phyloP scores from a whole-genome alignment of 2,329 filamentous ascomycete genomes.

The Cladosporium velox region DNA sequence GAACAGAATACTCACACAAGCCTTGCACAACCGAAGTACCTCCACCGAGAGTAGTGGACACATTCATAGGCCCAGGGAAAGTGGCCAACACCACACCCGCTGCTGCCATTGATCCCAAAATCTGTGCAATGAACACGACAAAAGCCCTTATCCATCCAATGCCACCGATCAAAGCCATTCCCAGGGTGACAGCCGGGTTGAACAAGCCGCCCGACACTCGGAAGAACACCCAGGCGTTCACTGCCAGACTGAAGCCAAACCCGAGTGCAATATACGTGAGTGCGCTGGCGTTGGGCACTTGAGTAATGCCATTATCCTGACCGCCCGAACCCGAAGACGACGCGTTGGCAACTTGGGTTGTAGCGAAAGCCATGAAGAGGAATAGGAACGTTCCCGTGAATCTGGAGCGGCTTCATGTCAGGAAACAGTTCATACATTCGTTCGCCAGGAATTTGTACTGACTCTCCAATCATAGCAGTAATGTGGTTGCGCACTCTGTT shows the following conservation, averaged over 20 bases:
- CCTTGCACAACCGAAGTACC: slow-evolving; percentile 48
- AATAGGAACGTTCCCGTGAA: slow-evolving; percentile 51
- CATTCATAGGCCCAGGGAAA: slow-evolving; percentile 49
- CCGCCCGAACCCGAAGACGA: slow-evolving; percentile 29
- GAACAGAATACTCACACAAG: slow-evolving; percentile 36
- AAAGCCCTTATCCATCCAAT: slow-evolving; percentile 47
- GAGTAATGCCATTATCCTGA: slow-evolving; percentile 27
- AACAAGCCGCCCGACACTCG: slow-evolving; percentile 45
- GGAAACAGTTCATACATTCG: background rate
- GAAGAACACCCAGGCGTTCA: slow-evolving; percentile 50
- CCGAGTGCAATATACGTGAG: slow-evolving; percentile 44
- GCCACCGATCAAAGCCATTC: slow-evolving; percentile 51
- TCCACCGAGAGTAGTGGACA: slow-evolving; percentile 47
- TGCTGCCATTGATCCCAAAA: slow-evolving; percentile 48
- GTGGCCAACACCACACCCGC: slow-evolving; percentile 48
- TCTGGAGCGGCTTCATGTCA: background rate
- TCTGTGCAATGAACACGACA: slow-evolving; percentile 48
- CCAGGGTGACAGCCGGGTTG: slow-evolving; percentile 48
- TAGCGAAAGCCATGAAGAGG: slow-evolving; percentile 45
- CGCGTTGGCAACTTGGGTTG: slow-evolving; percentile 45
- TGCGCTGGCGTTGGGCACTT: slow-evolving; percentile 38
- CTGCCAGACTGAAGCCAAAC: slow-evolving; percentile 48
- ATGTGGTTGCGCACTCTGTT: slow-evolving; percentile 47
- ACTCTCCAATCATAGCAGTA: slow-evolving; percentile 48
- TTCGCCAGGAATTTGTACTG: background rate